Evolutionary conservation across 805 yeast genomes (phyloP), one percentile per base, ranked within the genome.

Genomic region (Starmerella riodocensis): DNA sequence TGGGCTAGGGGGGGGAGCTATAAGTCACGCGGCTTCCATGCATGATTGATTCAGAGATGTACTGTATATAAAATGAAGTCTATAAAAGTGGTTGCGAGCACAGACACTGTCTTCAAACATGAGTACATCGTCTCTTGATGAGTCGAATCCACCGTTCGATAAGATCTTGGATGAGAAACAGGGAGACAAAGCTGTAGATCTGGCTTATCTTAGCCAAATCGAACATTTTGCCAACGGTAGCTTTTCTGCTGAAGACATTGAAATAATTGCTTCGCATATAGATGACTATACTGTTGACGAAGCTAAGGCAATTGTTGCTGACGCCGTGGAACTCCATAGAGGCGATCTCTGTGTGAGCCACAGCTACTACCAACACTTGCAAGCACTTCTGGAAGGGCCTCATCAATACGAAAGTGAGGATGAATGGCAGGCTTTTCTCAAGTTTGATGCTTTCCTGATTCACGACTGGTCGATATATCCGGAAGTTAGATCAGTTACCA

Each of bases 401-500:
- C n/a, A 18, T 2, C 38, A 34, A 1, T 40, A 33, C 12, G 39
- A 36, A 37, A 4, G 28, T 5, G 36, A 37, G 14, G 59, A 60
- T 5, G 53, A 52, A 24, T 49, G 50, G 50, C 45, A 40, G 14
- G 31, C 39, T n/a, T 8, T 36, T 11, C 54, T 58, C 27, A 59
- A 57, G 42, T 52, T 64, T 23, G 66, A 67, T 41, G 73, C 73
- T 4, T 65, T 62, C 23, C 52, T 70, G 31, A 59, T 57, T 32
- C 31, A 48, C 34, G 58, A 52, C 43, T 67, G 66, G 53, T 71
- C 77, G 1, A 75, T 76, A 4, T 73, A 73, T 45, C 75, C 78
- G 3, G 78, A 73, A 50, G 74, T 74, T n/a, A 58, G 79, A 22
- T 67, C 78, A 6, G 70, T 73, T 23, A 66, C 71, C 4, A 69